phyloP scores from a whole-genome alignment of 768 basidiomycete genomes.

The Leccinum subgranulosum region DNA sequence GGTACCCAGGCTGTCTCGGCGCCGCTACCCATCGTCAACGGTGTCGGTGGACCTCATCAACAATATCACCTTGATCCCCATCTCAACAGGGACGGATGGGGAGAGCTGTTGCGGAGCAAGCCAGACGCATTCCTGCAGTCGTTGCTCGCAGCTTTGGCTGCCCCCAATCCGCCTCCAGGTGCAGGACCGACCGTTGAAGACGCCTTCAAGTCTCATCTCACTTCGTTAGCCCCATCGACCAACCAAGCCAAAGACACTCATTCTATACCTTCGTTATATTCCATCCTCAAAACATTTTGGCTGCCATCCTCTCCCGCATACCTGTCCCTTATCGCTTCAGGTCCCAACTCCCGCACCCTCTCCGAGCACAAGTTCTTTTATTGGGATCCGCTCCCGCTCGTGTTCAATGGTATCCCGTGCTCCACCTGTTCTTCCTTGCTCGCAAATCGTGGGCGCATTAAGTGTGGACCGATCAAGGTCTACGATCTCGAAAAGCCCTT shows the following conservation, averaged over 20 bases:
- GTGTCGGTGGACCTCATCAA: conserved; percentile 19
- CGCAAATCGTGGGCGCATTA: conserved; percentile 67
- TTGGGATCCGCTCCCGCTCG: conserved; percentile 81
- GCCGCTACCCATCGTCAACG: conserved; percentile 33
- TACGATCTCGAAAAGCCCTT: conserved; percentile 80
- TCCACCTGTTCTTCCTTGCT: conserved; percentile 61
- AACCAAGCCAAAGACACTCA: conserved; percentile 42
- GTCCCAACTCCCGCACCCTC: conserved; percentile 62
- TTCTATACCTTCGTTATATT: conserved; percentile 68
- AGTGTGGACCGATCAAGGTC: conserved; percentile 70
- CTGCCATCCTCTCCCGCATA: conserved; percentile 75
- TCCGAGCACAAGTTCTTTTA: conserved; percentile 80
- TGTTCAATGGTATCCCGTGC: conserved; percentile 79
- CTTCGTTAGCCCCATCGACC: conserved; percentile 53
- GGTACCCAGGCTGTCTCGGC: conserved; percentile 28
- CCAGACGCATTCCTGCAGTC: conserved; percentile 55
- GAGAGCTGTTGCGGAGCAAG: conserved; percentile 51
- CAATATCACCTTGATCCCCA: conserved; percentile 46
- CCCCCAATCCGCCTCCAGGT: conserved; percentile 60
- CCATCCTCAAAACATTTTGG: conserved; percentile 81
- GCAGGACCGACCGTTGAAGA: conserved; percentile 68
- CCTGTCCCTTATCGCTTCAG: conserved; percentile 70
- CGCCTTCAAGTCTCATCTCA: conserved; percentile 74
- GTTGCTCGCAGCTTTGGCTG: conserved; percentile 55
- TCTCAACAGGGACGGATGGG: conserved; percentile 63